Evolutionary conservation across 2,329 filamentous ascomycete species (phyloP), one percentile per base, ranked within the genome.

Genomic region (Claviceps purpurea): DNA sequence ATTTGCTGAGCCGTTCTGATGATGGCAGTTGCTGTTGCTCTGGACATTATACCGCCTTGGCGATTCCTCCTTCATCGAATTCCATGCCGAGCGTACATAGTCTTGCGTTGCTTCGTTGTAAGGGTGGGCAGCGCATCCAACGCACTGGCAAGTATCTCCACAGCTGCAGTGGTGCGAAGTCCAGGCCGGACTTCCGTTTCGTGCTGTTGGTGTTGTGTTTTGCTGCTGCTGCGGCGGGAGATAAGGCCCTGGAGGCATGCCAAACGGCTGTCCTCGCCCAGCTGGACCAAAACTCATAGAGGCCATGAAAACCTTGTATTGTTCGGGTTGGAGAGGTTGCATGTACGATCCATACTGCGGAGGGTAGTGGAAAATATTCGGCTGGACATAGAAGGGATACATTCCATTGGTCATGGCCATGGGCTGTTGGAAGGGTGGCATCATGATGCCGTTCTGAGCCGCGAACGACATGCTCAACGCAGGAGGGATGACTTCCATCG

Each of bases 51-150:
- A 56, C 49, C 49, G 50, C 37, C 54, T 60, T 39, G 53, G 58
- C 5, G 62, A 44, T 40, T 71, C 68, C 30, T 69, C 67, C 55
- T 60, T 58, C 68, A 71, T 71, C 50, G 59, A 67, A 47, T 67
- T 65, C 64, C 66, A 72, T 1, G 74, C 74, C 6, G 74, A 75
- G 50, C 73, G 69, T 3, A 82, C 70, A 53, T 73, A 73, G 49
- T 69, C 71, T 55, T 71, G 75, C 49, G 78, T 85, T 22, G 81
- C 77, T 7, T 78, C 72, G 57, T 86, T 86, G 60, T 81, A 84
- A 13, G 83, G 81, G 62, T 86, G 82, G 2, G 78, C 78, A 5
- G 80, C 73, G 61, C 84, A 87, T 11, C 82, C 83, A 39, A 86
- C 69, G 60, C 84, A 87, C 57, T 81, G 75, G 57, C 84, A 87